Percentiles rank a stretch among this genome's conserved stretches.
Conservation (phyloP, 768 basidiomycete species). For the Mycena filopes region DNA sequence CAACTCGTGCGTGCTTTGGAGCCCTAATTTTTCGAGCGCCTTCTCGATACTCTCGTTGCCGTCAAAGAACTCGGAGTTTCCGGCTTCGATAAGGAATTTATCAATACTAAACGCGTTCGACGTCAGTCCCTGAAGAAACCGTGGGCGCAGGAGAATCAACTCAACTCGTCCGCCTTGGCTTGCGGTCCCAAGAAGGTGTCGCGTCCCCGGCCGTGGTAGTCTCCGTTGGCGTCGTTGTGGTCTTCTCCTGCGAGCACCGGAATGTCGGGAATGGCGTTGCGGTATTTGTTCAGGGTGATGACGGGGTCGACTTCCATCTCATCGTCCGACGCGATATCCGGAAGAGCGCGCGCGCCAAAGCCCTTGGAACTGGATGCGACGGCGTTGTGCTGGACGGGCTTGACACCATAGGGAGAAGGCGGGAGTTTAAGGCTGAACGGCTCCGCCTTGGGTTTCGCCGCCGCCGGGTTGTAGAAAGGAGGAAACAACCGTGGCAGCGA, state of each 20-base stretch:
- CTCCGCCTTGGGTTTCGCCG: constrained; percentile 11
- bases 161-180: constrained; percentile 61
- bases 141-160: constrained; percentile 3
- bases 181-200: constrained; percentile 58
- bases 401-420: not conserved
- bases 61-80: constrained; percentile 68
- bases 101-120: constrained; percentile 52
- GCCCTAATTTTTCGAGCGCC: constrained; percentile 62
- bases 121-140: not conserved
- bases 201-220: constrained; percentile 58
- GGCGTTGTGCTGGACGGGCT: constrained; percentile 16
- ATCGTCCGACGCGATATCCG: constrained; percentile 32
- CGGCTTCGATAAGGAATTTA: constrained; percentile 63
- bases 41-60: constrained; percentile 68
- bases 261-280: constrained; percentile 38
- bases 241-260: constrained; percentile 42
- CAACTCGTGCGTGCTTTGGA: constrained; percentile 57
- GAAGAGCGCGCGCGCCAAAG: constrained; percentile 20
- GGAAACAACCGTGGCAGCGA: constrained; percentile 10
- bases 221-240: constrained; percentile 53
- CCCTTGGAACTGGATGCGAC: constrained; percentile 37
- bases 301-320: constrained; percentile 34
- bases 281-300: constrained; percentile 36
- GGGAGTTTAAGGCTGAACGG: not conserved
- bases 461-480: constrained; percentile 23